A percentile compares a stretch with the other conserved stretches of the same genome.
phyloP scores from a whole-genome alignment of 805 yeast species.

The Dipodascus albidus region DNA sequence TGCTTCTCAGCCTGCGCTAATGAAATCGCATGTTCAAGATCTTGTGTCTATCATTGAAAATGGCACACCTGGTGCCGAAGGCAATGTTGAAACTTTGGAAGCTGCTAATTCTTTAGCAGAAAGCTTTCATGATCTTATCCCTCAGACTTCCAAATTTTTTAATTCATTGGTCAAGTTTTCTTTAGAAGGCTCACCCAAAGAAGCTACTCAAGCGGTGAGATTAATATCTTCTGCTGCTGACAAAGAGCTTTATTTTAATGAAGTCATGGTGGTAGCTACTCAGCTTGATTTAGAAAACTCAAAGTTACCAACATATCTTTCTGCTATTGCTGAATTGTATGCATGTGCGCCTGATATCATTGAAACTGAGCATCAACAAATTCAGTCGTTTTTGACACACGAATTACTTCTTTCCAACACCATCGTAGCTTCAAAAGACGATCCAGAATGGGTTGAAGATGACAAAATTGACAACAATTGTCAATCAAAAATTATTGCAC shows the following conservation, averaged over 20 bases:
- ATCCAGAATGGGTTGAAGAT: conserved; percentile 37
- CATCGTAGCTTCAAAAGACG: conserved; percentile 16
- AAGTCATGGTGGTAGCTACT: conserved; percentile 21
- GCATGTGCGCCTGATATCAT: conserved; percentile 35
- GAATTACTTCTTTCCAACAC: conserved; percentile 48
- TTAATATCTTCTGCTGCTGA: conserved; percentile 38
- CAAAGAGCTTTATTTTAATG: conserved; percentile 30
- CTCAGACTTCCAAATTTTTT: conserved; percentile 33
- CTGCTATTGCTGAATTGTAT: conserved; percentile 51
- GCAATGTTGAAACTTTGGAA: conserved; percentile 35
- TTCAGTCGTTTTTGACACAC: conserved; percentile 50
- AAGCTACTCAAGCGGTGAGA: conserved; percentile 55
- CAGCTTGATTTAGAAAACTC: conserved; percentile 1
- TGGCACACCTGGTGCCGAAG: conserved; percentile 18
- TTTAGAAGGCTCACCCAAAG: conserved; percentile 40
- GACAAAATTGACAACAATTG: conserved; percentile 30
- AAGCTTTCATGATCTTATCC: conserved; percentile 37
- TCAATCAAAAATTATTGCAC: conserved; percentile 38
- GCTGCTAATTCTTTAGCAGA: conserved; percentile 49
- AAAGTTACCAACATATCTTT: conserved; percentile 42
- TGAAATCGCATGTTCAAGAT: conserved; percentile 46
- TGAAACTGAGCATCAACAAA: conserved; percentile 42
- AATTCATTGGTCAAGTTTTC: conserved; percentile 38
- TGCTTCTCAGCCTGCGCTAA: conserved; percentile 45
- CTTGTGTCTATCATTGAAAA: conserved; percentile 32